Evolutionary conservation across 2,329 filamentous ascomycete species (phyloP).

Genomic region (Karstenula rhodostoma): DNA sequence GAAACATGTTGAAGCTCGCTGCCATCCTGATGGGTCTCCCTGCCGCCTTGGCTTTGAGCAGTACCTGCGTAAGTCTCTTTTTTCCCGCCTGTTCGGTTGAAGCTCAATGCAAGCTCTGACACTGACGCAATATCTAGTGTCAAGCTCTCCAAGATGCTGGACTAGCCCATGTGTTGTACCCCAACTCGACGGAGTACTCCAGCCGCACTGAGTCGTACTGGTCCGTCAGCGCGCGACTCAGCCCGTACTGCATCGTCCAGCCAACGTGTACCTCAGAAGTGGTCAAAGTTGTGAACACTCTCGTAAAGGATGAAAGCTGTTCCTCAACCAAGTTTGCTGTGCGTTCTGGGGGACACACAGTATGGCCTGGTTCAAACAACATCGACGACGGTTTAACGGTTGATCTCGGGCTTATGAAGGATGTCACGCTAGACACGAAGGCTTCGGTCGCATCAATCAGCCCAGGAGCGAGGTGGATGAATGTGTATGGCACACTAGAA

Average conservation of each 20-base stretch:
- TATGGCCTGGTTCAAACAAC: constrained; percentile 40
- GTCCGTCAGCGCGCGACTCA: constrained; percentile 35
- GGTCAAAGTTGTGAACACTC: constrained; percentile 20
- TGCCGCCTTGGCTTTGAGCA: constrained; percentile 2
- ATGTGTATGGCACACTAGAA: constrained; percentile 43
- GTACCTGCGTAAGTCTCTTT: constrained; percentile 1
- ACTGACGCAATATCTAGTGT: constrained; percentile 21
- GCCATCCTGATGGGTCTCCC: constrained; percentile 1
- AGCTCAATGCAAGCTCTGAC: not conserved
- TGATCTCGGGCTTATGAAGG: constrained; percentile 38
- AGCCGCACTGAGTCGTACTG: constrained; percentile 32
- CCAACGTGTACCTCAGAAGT: constrained; percentile 40
- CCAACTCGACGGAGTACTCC: constrained; percentile 4
- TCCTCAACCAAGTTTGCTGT: constrained; percentile 32
- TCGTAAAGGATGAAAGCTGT: constrained; percentile 16
- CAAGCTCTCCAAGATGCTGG: constrained; percentile 26
- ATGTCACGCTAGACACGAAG: constrained; percentile 18
- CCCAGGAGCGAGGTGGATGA: constrained; percentile 42
- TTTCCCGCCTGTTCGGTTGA: not conserved
- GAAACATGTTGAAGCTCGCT: constrained; percentile 3
- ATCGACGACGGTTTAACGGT: constrained; percentile 38
- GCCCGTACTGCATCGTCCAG: constrained; percentile 42
- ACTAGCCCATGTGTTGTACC: constrained; percentile 24
- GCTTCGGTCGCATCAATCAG: constrained; percentile 29
- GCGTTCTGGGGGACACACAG: constrained; percentile 38